phyloP scores from a whole-genome alignment of 1,284 basidiomycete species.

The Ustilago loliicola region DNA sequence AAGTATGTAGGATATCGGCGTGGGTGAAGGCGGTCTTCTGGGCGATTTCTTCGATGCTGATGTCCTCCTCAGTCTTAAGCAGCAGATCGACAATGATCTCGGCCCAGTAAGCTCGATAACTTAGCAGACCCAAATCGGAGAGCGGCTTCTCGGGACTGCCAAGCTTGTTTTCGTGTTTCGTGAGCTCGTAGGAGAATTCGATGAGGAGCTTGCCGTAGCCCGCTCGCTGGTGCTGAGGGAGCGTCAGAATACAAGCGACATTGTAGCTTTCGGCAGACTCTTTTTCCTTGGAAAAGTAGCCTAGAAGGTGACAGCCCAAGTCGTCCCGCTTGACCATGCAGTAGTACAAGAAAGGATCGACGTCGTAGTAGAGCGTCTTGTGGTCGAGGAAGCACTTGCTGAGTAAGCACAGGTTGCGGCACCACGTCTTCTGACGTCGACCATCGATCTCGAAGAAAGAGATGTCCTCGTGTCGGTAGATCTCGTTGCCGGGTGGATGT shows the following conservation, averaged over 20 bases:
- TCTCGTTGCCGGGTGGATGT: constrained; percentile 99
- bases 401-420: constrained; percentile 93
- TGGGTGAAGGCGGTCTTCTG: constrained; percentile 97
- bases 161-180: constrained; percentile 94
- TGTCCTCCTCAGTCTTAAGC: constrained; percentile 77
- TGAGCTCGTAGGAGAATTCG: constrained; percentile 98
- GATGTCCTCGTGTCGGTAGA: constrained; percentile 95
- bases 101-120: constrained; percentile 97
- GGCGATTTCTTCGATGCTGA: constrained; percentile 97
- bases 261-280: constrained; percentile 98
- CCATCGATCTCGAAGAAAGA: constrained; percentile 99
- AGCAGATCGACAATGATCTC: constrained; percentile 95
- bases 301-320: constrained; percentile 91
- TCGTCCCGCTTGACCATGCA: constrained; percentile 93
- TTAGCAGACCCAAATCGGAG: constrained; percentile 90
- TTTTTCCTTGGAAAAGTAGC: constrained; percentile 99
- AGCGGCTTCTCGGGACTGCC: constrained; percentile 98
- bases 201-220: constrained; percentile 96
- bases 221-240: constrained; percentile 96
- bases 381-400: constrained; percentile 99
- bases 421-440: constrained; percentile 94
- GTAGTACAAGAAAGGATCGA: constrained; percentile 99
- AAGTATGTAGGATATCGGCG: constrained; percentile 98
- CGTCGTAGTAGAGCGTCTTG: constrained; percentile 99
- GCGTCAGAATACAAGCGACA: constrained; percentile 96